Evolutionary conservation across 768 basidiomycete genomes (phyloP), one percentile per base, ranked within the genome.

Genomic region (Lactifluus echinatus): DNA sequence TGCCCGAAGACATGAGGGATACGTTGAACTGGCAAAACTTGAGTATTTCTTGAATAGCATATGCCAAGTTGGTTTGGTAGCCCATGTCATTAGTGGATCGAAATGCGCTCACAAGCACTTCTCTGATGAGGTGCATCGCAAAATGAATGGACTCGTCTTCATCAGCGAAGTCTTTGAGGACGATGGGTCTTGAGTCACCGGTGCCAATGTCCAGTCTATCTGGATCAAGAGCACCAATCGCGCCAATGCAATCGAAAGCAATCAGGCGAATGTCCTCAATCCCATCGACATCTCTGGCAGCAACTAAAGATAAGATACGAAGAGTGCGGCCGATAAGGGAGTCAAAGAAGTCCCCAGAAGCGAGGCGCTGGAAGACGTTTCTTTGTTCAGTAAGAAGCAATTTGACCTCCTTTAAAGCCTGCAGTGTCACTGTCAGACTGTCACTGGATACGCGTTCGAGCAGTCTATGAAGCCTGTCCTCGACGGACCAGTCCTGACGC

Each of bases 181-280:
- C 77, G 45, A 93, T 78, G 72, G 89, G 85, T 43, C 78, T 77
- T 2, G 79, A 70, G 60, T 87, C 84, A 36, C 70, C 72, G 29
- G 76, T 68, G 1, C 74, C 72, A 19, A 91, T 75, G 61, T 90
- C 86, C 65, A 88, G 87, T 48, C 96, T 79, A 73, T 98, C 95
- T 0, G 95, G 95, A 70, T 99, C 96, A 17, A 94, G 78, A 2
- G 96, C 96, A 6, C 96, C 96, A 12, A 98, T 72, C 21, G 90
- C 80, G 1, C 94, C 93, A 54, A 98, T 82, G 67, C 91, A 96
- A 66, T 96, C 90, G 66, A 86, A 93, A 0, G 92, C 87, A 19
- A 89, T 70, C 42, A 81, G 72, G 17, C 84, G 83, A 8, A 93
- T 66, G 1, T 75, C 66, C 44, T 93, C 87, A 5, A 78, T 77